Base-by-base conservation (phyloP, 495 filamentous ascomycete genomes). In the Annulohypoxylon bovei region DNA sequence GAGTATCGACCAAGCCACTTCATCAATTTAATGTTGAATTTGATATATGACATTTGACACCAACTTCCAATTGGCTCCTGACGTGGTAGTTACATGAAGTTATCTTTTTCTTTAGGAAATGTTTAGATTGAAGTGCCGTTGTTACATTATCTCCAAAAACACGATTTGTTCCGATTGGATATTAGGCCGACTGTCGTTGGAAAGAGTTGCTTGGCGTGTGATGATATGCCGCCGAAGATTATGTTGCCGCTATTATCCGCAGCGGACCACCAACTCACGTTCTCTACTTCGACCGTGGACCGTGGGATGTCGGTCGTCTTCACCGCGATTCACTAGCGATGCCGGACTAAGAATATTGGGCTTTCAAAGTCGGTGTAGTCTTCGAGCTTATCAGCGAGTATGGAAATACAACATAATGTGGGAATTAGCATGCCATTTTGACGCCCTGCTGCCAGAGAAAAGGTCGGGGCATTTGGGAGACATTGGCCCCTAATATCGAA, bases 301-400 rank as follows among this genome's bases (percentile, higher is more conserved):
- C 14, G 30, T 9, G 18, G 11, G 22, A 60, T 22, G 11, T 40
- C 54, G 54, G 18, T 47, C 6, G n/a, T 16, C 27, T 16, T n/a
- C 35, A 44, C 25, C 25, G 18, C 9, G 30, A 35, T n/a, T 65
- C 27, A 7, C 22, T 12, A 58, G 62, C 62, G 62, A 66, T 66
- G 53, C 62, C 62, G 53, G 62, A 58, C 44, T 3, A 14, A 9
- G 28, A 28, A 49, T 18, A 47, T 32, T 18, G 18, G 18, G 40
- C 6, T 47, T 27, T 37, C 28, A 12, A 39, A 55, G 62, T 49
- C 62, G 53, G 42, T 58, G 42, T 28, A 65, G 62, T 4, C 27
- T 28, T 20, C 23, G 3, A 25, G 32, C 50, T 54, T 54, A 54
- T 58, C 37, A 20, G 1, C 16, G 30, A 62, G 20, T 8, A 35